Base-by-base conservation (phyloP, 495 filamentous ascomycete species). In the Aspergillus sclerotioniger region DNA sequence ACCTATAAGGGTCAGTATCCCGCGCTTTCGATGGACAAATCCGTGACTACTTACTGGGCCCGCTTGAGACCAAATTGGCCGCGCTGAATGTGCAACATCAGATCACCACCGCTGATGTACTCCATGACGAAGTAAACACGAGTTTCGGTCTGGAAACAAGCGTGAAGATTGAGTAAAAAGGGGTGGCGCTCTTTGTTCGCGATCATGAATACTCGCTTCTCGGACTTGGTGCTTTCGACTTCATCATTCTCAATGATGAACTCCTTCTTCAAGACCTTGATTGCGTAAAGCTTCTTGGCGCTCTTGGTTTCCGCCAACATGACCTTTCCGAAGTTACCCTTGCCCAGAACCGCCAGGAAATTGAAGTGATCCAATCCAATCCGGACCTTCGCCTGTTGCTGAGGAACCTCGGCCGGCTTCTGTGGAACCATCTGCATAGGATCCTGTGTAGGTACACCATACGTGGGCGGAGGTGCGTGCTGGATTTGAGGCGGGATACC, bases 231-330 rank as follows among this genome's bases (percentile, higher is more conserved):
- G 76, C 95, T 98, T 71, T 99, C 94, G n/a, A 99, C 94, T 74
- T 99, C 94, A 72, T 99, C 94, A 62, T 99, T 96, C 71, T 99
- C 94, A 57, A 99, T 99, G 69, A 99, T 99, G 71, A 99, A 99
- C 64, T 99, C 94, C 79, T 99, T 99, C 82, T 99, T 99, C 65
- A 99, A 79, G 31, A 99, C 94, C 74, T 99, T 99, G 73, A 99
- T 99, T 53, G 94, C 94, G 70, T 98, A 99, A 31, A 99, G 79
- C 69, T 94, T 88, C 69, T 92, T 90, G 20, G 87, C 82, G 44
- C 85, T 83, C 78, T 99, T 99, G 5, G 94, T 96, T 75, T 99
- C 94, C 8, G 94, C 94, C 64, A 99, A 76, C 94, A 99, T 99
- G 76, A 99, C 94, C 78, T 99, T 99, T 72, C 94, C 94, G 68